A percentile compares a stretch with the other conserved stretches of the same genome.
phyloP scores from a whole-genome alignment of 352 stramenopile genomes.

The Phytophthora sansomeana region DNA sequence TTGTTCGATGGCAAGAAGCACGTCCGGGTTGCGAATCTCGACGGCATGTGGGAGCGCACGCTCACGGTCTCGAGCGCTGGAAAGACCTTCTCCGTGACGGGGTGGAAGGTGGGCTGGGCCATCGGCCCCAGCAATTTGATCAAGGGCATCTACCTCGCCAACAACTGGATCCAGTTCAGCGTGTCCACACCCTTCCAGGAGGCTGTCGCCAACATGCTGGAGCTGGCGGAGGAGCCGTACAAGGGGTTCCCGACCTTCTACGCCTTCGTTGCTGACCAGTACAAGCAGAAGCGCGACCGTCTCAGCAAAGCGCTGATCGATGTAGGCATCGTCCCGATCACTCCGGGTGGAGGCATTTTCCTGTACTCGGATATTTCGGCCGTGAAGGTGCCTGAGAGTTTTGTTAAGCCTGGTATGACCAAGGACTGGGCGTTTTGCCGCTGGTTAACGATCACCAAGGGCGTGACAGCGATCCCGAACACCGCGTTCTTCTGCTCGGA shows the following conservation, averaged over 20 bases:
- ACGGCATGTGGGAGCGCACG: constrained; percentile 87
- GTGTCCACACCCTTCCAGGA: constrained; percentile 89
- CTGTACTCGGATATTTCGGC: constrained; percentile 84
- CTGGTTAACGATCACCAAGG: constrained; percentile 92
- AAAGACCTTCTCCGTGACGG: constrained; percentile 95
- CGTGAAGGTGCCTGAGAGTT: constrained; percentile 64
- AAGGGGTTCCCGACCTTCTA: constrained; percentile 83
- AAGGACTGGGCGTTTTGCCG: constrained; percentile 93
- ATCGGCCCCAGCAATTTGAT: constrained; percentile 81
- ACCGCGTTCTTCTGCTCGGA: constrained; percentile 91
- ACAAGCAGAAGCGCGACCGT: constrained; percentile 78
- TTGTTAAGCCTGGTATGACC: constrained; percentile 57
- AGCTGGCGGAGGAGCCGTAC: constrained; percentile 71
- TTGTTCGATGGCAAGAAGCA: constrained; percentile 84
- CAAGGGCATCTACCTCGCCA: constrained; percentile 80
- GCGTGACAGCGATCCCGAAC: constrained; percentile 93
- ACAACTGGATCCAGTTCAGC: constrained; percentile 91
- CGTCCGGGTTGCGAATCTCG: constrained; percentile 76
- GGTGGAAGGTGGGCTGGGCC: constrained; percentile 94
- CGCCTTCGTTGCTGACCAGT: constrained; percentile 75
- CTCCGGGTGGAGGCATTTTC: constrained; percentile 77
- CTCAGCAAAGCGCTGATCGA: constrained; percentile 56
- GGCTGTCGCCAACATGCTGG: constrained; percentile 83
- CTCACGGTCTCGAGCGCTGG: constrained; percentile 91
- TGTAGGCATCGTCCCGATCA: constrained; percentile 73